Evolutionary conservation across 2,329 filamentous ascomycete species (phyloP).

Genomic region (Diaporthe destruens): DNA sequence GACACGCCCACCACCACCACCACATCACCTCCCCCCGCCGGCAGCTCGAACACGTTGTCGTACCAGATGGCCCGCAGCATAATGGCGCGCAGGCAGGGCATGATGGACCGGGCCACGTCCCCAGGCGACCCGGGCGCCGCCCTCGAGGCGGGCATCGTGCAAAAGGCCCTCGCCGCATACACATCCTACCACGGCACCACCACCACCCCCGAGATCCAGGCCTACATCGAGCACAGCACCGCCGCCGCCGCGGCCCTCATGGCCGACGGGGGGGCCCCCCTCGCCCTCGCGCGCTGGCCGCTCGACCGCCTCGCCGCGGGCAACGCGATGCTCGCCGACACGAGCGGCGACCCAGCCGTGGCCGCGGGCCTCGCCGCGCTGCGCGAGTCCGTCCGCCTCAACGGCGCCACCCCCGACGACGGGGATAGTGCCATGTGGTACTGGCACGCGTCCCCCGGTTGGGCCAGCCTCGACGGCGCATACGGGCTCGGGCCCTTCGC

Average conservation of each 20-base stretch:
- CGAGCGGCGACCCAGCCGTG: no score
- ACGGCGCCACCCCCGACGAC: constrained; percentile 45
- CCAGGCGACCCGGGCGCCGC: background rate
- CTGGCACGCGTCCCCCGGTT: constrained; percentile 56
- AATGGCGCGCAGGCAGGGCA: constrained; percentile 38
- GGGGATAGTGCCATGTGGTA: constrained; percentile 52
- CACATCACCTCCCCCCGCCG: no score
- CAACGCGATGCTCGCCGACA: constrained; percentile 3
- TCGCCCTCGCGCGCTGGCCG: background rate
- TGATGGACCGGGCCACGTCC: constrained; percentile 2
- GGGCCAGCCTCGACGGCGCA: constrained; percentile 65
- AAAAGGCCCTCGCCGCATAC: constrained; percentile 16
- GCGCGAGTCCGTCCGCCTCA: constrained; percentile 1
- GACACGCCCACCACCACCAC: no score
- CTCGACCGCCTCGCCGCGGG: constrained; percentile 29
- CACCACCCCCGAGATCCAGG: background rate
- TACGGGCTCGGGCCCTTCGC: constrained; percentile 55
- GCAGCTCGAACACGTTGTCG: no score
- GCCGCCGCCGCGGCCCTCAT: background rate
- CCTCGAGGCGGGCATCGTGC: constrained; percentile 39
- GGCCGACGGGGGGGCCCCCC: background rate
- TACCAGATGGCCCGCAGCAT: constrained; percentile 36
- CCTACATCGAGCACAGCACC: constrained; percentile 4
- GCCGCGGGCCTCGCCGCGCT: background rate
- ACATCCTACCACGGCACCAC: background rate